These are phyloP conservation scores for Lenwebbia sp. DNA, from an alignment of 345 rosid species.

Conservation along the genomic window DNA sequence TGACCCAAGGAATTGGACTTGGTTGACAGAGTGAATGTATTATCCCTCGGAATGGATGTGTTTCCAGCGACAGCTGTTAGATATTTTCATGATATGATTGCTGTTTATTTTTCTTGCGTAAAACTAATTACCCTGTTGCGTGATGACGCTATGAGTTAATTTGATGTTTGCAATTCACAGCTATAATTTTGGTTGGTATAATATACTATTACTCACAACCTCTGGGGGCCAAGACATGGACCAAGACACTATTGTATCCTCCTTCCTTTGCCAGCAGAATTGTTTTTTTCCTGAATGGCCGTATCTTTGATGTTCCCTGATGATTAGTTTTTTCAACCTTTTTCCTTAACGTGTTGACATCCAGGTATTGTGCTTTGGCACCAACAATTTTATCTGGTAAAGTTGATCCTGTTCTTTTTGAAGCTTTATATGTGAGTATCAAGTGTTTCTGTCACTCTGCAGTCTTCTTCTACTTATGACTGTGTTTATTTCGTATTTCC, in stretches of 20 bases:
- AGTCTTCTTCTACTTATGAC: neutral
- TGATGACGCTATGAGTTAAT: neutral
- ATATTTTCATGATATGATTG: neutral
- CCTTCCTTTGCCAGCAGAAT: neutral
- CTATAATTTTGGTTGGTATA: slow-evolving; percentile 54
- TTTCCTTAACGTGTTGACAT: slow-evolving; percentile 20
- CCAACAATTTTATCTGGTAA: slow-evolving; percentile 77
- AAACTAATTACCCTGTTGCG: neutral
- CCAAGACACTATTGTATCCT: slow-evolving; percentile 67
- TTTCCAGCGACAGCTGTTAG: neutral
- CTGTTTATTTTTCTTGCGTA: neutral
- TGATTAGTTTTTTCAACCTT: neutral
- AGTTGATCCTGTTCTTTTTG: slow-evolving; percentile 73
- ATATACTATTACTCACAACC: slow-evolving; percentile 67
- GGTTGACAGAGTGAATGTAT: neutral
- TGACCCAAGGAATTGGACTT: neutral
- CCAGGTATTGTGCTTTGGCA: slow-evolving; percentile 75
- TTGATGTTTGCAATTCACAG: slow-evolving; percentile 14
- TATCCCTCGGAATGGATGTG: neutral
- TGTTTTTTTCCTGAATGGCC: neutral
- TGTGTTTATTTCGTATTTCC: neutral
- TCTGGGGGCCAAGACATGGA: slow-evolving; percentile 33
- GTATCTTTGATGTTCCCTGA: neutral
- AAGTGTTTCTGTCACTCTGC: neutral
- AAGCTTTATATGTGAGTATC: slow-evolving; percentile 77